These are phyloP conservation scores for Sporodiniella umbellata DNA, from an alignment of 371 early-diverging fungal species.

Conservation along the genomic window DNA sequence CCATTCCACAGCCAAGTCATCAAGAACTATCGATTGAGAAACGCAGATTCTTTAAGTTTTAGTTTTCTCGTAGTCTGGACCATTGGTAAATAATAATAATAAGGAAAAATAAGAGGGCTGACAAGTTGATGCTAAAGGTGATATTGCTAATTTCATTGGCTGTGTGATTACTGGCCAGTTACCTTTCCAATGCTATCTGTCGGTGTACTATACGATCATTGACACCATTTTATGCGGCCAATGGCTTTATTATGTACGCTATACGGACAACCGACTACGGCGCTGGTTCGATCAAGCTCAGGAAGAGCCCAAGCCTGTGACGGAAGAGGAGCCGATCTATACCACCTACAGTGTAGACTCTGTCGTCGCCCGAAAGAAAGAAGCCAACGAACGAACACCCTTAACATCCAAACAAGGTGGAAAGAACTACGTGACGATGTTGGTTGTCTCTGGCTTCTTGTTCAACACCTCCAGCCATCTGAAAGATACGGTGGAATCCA, in stretches of 20 bases:
- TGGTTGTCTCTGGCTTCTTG: conserved; percentile 12
- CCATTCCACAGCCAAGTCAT: conserved; percentile 67
- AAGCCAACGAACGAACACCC: conserved; percentile 13
- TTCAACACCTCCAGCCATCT: conserved; percentile 3
- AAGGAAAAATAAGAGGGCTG: too few relatives aligned
- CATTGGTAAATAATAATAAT: too few relatives aligned
- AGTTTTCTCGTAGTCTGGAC: conserved; percentile 61
- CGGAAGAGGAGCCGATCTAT: too few relatives aligned
- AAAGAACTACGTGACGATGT: conserved; percentile 18
- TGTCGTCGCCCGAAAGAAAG: conserved; percentile 1
- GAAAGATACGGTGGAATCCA: neutral
- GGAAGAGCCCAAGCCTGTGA: neutral
- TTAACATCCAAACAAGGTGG: conserved; percentile 8
- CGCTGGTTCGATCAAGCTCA: conserved; percentile 29
- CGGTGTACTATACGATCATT: conserved; percentile 38
- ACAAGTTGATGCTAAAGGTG: too few relatives aligned
- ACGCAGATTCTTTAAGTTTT: conserved; percentile 56
- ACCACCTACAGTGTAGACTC: too few relatives aligned
- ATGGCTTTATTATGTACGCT: conserved; percentile 47
- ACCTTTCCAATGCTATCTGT: conserved; percentile 62
- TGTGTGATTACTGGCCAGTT: conserved; percentile 66
- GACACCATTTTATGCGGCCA: conserved; percentile 40
- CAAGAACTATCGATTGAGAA: conserved; percentile 53
- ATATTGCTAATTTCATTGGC: conserved; percentile 68
- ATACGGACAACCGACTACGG: conserved; percentile 28